A percentile compares a stretch with the other conserved stretches of the same genome.
Conservation (phyloP, 306 rosid species). For the Astragalus glycyphyllos region DNA sequence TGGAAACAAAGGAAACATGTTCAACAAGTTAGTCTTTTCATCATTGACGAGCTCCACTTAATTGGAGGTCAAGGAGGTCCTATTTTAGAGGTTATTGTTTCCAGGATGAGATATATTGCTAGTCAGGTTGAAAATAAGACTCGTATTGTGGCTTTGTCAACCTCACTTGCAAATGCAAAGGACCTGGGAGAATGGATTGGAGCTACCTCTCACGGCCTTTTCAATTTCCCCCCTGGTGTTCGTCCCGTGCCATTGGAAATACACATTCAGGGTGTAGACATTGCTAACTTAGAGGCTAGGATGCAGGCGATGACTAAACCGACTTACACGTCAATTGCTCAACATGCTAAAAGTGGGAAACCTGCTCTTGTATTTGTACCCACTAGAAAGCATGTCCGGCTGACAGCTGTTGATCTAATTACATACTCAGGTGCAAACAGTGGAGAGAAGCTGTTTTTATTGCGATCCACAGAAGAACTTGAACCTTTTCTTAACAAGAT, state of each 20-base stretch:
- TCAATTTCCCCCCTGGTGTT: constrained; percentile 88
- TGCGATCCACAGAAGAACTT: constrained; percentile 64
- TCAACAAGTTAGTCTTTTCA: constrained; percentile 88
- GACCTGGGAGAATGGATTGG: constrained; percentile 98
- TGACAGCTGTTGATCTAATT: constrained; percentile 82
- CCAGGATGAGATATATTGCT: constrained; percentile 87
- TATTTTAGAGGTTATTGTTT: constrained; percentile 78
- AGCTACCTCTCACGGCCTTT: constrained; percentile 88
- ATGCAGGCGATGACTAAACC: constrained; percentile 97
- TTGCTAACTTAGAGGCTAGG: constrained; percentile 86
- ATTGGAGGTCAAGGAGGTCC: constrained; percentile 96
- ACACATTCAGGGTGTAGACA: constrained; percentile 84
- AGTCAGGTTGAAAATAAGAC: constrained; percentile 87
- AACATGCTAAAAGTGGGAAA: constrained; percentile 81
- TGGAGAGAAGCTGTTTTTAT: constrained; percentile 64
- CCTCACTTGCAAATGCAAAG: constrained; percentile 95
- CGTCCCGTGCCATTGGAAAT: constrained; percentile 91
- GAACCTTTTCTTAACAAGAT: constrained; percentile 69
- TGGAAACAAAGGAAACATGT: constrained; percentile 88
- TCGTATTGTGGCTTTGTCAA: constrained; percentile 89
- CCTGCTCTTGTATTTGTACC: constrained; percentile 92
- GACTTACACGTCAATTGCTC: constrained; percentile 81
- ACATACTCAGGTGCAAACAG: constrained; percentile 69
- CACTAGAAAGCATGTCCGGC: constrained; percentile 79
- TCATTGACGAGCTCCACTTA: constrained; percentile 87